Conservation (phyloP, 2,329 filamentous ascomycete genomes). For the Aspergillus arachidicola region DNA sequence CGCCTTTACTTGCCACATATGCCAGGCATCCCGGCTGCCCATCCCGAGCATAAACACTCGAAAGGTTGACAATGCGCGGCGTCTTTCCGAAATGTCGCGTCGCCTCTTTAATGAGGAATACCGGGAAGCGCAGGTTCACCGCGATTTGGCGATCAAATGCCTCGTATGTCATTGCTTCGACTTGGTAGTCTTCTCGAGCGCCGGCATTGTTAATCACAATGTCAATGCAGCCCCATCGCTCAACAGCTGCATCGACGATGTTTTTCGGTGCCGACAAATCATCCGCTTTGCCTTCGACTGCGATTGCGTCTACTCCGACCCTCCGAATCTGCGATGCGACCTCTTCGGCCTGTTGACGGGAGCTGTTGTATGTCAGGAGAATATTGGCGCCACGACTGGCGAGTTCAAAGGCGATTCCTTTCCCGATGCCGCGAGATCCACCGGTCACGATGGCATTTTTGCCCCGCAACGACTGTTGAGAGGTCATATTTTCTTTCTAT, state of each 20-base stretch:
- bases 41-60: conserved; percentile 1
- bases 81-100: neutral
- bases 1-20: neutral
- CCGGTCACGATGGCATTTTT: conserved; percentile 20
- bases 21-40: neutral
- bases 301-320: neutral
- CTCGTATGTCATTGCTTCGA: conserved; percentile 3
- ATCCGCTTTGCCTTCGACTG: neutral
- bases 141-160: neutral
- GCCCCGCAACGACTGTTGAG: neutral
- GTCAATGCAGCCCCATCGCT: conserved; percentile 13
- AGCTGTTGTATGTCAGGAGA: conserved; percentile 13
- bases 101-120: neutral
- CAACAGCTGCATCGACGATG: neutral
- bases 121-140: neutral
- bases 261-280: neutral
- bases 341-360: conserved; percentile 6
- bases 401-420: conserved; percentile 51
- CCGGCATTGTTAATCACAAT: conserved; percentile 16
- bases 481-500: neutral
- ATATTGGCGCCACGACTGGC: conserved; percentile 49
- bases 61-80: neutral
- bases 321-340: conserved; percentile 5
- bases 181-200: conserved; percentile 8
- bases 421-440: conserved; percentile 54